Evolutionary conservation across 129 eudicot genomes (phyloP), one percentile per base, ranked within the genome.

Genomic region (Cynara cardunculus): DNA sequence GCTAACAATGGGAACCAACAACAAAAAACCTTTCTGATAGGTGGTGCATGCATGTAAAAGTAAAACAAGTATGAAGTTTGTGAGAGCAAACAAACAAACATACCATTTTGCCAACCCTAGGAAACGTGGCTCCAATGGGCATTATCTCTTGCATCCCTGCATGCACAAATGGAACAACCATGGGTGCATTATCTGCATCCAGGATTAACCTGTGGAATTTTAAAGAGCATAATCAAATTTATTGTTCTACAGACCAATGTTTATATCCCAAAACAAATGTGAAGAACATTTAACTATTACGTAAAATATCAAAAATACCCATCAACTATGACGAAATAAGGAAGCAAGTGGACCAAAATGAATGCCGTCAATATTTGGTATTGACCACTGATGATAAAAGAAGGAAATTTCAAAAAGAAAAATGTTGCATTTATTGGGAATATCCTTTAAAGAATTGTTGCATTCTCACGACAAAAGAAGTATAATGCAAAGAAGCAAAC

Each of bases 111-210:
- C 97, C 97, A 81, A 90, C 73, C 89, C 89, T 87, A 6, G 97
- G 97, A 77, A 90, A 79, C 65, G 77, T 88, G 85, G 97, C 90
- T 26, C 97, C 96, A 69, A 92, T 85, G 76, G 97, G 97, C 95
- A 90, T 88, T 78, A 92, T 84, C 7, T 92, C 97, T 84, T 92
- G 96, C 97, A 90, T 92, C 68, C 96, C 97, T 71, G 91, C 84
- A 73, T 92, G 97, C 84, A 92, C 97, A 87, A 92, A 92, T 2
- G 97, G 97, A 27, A 92, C 84, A 24, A 92, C 97, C 27, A 92
- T 81, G 10, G 97, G 96, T 21, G 86, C 72, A 72, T 74, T 80
- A 41, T 92, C 96, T 34, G 93, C 89, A 82, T 92, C 97, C 86
- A 92, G 53, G 61, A 92, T 79, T 84, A 92, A 79, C 85, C 96